Percentiles rank a stretch among this genome's conserved stretches.
These are phyloP conservation scores for Hordeum pubiflorum DNA, from an alignment of 202 grass and related monocot genomes.

Conservation along the genomic window DNA sequence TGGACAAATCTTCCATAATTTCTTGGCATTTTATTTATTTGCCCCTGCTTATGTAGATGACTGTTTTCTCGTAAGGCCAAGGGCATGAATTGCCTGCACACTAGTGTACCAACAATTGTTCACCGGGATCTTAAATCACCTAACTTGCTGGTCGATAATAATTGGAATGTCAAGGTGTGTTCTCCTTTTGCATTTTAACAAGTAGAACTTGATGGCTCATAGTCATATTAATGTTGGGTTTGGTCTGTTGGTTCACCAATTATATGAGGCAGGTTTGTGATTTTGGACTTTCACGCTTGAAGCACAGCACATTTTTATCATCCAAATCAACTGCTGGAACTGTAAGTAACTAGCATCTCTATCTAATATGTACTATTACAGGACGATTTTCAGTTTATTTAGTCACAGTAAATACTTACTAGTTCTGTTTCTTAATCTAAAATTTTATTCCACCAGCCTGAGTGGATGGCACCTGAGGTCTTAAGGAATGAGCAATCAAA, in stretches of 20 bases:
- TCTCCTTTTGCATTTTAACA: conserved; percentile 6
- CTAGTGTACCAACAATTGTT: conserved; percentile 86
- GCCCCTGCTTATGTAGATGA: conserved; percentile 7
- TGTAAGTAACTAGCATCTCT: conserved; percentile 43
- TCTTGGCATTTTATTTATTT: conserved; percentile 32
- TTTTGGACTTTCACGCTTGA: conserved; percentile 97
- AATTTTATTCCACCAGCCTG: conserved; percentile 54
- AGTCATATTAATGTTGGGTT: conserved; percentile 5
- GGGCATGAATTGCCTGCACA: conserved; percentile 98
- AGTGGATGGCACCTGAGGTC: conserved; percentile 99
- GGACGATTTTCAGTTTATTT: neutral
- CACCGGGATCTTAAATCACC: conserved; percentile 99
- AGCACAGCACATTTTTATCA: conserved; percentile 96
- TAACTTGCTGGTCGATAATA: conserved; percentile 97
- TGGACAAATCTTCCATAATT: conserved; percentile 24
- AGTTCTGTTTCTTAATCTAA: conserved; percentile 2
- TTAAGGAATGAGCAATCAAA: conserved; percentile 95
- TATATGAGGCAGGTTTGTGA: conserved; percentile 76
- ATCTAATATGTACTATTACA: neutral
- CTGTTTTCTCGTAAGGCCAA: conserved; percentile 58
- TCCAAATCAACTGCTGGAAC: conserved; percentile 99
- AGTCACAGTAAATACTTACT: neutral
- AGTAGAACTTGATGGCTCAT: conserved; percentile 12
- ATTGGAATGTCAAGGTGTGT: conserved; percentile 96
- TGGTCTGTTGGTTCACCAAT: conserved; percentile 21